Evolutionary conservation across 2,329 filamentous ascomycete species (phyloP).

Genomic region (Colletotrichum sp.): DNA sequence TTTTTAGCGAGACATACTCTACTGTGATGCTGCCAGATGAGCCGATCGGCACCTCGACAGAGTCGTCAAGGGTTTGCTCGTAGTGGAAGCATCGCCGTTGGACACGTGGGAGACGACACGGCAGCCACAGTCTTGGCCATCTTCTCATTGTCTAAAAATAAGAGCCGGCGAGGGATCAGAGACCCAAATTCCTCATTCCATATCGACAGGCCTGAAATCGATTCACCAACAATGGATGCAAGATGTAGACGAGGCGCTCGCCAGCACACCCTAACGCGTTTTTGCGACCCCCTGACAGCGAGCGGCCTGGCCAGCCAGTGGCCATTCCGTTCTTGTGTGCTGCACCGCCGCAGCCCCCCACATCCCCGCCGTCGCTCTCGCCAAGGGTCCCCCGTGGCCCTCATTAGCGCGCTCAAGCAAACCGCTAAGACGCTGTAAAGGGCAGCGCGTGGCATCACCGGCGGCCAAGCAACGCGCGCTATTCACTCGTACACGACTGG

Average conservation of each 20-base stretch:
- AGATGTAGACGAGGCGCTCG: neutral
- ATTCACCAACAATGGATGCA: neutral
- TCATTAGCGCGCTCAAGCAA: neutral
- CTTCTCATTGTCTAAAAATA: conserved; percentile 17
- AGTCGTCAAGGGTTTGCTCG: conserved; percentile 30
- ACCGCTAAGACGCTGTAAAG: neutral
- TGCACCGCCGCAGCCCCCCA: conserved; percentile 6
- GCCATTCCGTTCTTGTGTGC: neutral
- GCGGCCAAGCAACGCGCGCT: neutral
- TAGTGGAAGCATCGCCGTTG: conserved; percentile 18
- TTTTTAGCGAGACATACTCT: conserved; percentile 44
- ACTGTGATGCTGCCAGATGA: conserved; percentile 55
- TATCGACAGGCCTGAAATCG: neutral
- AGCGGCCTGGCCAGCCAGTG: neutral
- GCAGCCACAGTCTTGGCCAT: conserved; percentile 16
- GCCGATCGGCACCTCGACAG: conserved; percentile 51
- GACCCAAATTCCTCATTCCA: neutral
- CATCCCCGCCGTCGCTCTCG: neutral
- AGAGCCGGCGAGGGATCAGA: neutral
- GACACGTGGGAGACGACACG: conserved; percentile 1
- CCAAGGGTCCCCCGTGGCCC: conserved; percentile 6
- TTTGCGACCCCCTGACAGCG: neutral
- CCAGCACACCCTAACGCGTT: neutral
- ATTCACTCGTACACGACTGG: neutral
- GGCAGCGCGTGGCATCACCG: neutral